These are phyloP conservation scores for Kwoniella botswanensis DNA, from an alignment of 768 basidiomycete genomes.

Conservation along the genomic window DNA sequence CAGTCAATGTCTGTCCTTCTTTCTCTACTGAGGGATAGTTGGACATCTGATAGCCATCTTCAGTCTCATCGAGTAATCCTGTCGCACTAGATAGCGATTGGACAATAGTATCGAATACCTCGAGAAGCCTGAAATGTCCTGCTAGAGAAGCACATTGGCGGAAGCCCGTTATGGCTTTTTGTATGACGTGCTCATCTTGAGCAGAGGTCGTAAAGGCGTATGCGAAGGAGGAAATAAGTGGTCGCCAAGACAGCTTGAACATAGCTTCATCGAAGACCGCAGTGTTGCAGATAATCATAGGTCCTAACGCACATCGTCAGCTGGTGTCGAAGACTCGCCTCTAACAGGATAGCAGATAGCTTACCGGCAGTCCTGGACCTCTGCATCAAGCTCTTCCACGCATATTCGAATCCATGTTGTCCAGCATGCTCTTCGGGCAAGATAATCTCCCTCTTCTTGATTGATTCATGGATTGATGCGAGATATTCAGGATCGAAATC, in stretches of 20 bases:
- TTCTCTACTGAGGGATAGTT: slow-evolving; percentile 88
- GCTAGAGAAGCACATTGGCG: slow-evolving; percentile 94
- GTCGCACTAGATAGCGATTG: slow-evolving; percentile 91
- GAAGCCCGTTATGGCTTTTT: slow-evolving; percentile 94
- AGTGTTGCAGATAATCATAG: slow-evolving; percentile 78
- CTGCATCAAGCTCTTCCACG: slow-evolving; percentile 92
- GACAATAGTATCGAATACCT: slow-evolving; percentile 97
- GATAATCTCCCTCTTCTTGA: slow-evolving; percentile 90
- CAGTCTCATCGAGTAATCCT: slow-evolving; percentile 73
- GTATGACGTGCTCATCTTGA: slow-evolving; percentile 95
- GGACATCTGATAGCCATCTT: slow-evolving; percentile 63
- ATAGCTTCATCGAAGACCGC: slow-evolving; percentile 83
- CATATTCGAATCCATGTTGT: slow-evolving; percentile 95
- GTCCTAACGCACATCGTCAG: slow-evolving; percentile 59
- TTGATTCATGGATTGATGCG: slow-evolving; percentile 88
- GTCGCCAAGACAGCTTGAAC: slow-evolving; percentile 92
- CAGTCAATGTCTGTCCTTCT: slow-evolving; percentile 84
- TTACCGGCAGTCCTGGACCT: slow-evolving; percentile 79
- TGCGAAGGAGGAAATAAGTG: slow-evolving; percentile 89
- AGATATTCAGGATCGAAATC: slow-evolving; percentile 87
- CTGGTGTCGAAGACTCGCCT: no score
- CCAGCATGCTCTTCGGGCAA: slow-evolving; percentile 98
- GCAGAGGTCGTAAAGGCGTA: slow-evolving; percentile 89
- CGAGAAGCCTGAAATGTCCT: slow-evolving; percentile 82
- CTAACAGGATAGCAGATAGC: no score